Evolutionary conservation across 2,329 filamentous ascomycete genomes (phyloP).

Genomic region (Apiospora malaysiana): DNA sequence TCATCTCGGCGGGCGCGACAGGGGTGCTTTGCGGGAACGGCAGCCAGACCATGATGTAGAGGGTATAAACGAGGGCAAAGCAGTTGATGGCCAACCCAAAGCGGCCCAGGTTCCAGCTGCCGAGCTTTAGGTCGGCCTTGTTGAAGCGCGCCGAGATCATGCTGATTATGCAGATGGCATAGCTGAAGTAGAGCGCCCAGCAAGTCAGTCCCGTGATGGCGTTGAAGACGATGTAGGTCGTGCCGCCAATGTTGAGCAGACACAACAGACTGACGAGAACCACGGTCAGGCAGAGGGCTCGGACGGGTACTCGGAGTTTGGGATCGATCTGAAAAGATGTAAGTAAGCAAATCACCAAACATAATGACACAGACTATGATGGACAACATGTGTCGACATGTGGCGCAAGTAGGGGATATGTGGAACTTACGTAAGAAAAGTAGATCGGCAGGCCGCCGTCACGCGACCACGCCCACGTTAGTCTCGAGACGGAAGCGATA

Average conservation of each 20-base stretch:
- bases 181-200: constrained; percentile 24
- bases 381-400: too few relatives aligned
- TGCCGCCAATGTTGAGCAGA: constrained; percentile 24
- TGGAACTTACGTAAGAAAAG: constrained; percentile 21
- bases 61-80: constrained; percentile 23
- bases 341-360: not conserved
- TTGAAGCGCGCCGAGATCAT: constrained; percentile 21
- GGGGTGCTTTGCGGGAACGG: constrained; percentile 24
- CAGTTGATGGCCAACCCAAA: constrained; percentile 21
- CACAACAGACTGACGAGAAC: constrained; percentile 22
- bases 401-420: too few relatives aligned
- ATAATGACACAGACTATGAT: too few relatives aligned
- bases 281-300: constrained; percentile 22
- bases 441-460: constrained; percentile 24
- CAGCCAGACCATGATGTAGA: constrained; percentile 25
- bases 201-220: constrained; percentile 24
- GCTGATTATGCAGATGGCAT: constrained; percentile 23
- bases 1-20: constrained; percentile 22
- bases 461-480: constrained; percentile 25
- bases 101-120: constrained; percentile 23
- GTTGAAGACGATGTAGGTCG: constrained; percentile 24
- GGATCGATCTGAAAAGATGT: constrained; percentile 14
- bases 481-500: constrained; percentile 22
- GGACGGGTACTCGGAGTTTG: constrained; percentile 21
- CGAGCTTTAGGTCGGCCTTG: not conserved